Base-by-base conservation (phyloP, 345 rosid species). In the Eucalyptus curtisii region DNA sequence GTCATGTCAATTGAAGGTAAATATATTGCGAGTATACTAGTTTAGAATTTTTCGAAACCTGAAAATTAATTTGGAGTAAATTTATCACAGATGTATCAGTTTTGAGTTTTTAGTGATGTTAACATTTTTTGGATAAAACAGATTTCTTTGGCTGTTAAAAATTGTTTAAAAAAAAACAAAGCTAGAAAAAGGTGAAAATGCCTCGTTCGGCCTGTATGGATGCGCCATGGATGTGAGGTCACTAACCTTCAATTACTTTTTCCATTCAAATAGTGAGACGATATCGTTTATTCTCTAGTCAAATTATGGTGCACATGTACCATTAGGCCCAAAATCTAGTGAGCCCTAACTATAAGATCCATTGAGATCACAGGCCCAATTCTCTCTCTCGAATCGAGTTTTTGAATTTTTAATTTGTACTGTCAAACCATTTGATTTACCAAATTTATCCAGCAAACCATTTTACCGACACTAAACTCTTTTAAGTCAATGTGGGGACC, bases 41-140 rank as follows among this genome's bases (percentile, higher is more conserved):
- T 52, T 52, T 19, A 52, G 22, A 20, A 20, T 3, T 52, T 52
- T 52, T 52, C 0, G 2, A 19, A 19, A 20, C 24, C 57, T 52
- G 19, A 52, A 52, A 52, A 52, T 53, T 53, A 1, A 53, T 53
- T 53, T 53, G 10, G 2, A 20, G 1, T 19, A 53, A 53, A 20
- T 53, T 20, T 53, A 20, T 53, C 10, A 53, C 0, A 53, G 0
- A 20, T 20, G 0, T 53, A 53, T 20, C 10, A 1, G 0, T 53
- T 20, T 52, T 52, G 0, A 3, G 10, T 53, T 53, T 53, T 53
- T 53, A 20, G 10, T 20, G 1, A 20, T 52, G 19, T 52, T 19
- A 52, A 19, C 10, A 52, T 52, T 52, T 52, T 1, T 50, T 50
- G 59, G 27, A 24, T 55, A 55, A 55, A 57, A 57, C 3, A 57